These are phyloP conservation scores for Dentipellis sp. DNA, from an alignment of 768 basidiomycete species.

Conservation along the genomic window DNA sequence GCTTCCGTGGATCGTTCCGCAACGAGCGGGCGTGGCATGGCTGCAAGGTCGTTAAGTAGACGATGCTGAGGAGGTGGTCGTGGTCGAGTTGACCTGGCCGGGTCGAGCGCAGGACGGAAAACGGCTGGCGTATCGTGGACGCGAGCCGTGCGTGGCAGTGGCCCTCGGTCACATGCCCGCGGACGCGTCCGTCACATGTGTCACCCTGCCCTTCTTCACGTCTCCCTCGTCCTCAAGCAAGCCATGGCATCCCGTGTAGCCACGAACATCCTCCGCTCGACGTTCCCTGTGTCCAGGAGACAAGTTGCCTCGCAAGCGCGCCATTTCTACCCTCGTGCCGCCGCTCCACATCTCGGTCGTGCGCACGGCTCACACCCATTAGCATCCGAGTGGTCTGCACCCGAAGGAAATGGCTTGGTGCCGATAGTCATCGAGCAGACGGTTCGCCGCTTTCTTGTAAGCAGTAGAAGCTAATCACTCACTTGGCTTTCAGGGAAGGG, in stretches of 20 bases:
- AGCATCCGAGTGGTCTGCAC: slow-evolving; percentile 26
- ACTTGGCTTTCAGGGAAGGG: slow-evolving; percentile 48
- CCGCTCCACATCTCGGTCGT: background rate
- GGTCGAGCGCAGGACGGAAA: too few relatives aligned
- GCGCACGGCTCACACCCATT: slow-evolving; percentile 36
- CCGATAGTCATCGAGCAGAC: slow-evolving; percentile 94
- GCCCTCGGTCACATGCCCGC: background rate
- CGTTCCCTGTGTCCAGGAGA: slow-evolving; percentile 9
- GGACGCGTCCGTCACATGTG: slow-evolving; percentile 11
- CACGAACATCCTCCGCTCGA: slow-evolving; percentile 21
- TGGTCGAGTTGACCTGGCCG: too few relatives aligned
- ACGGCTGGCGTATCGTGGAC: too few relatives aligned
- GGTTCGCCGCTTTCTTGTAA: slow-evolving; percentile 29
- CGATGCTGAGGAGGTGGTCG: too few relatives aligned
- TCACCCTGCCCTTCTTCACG: background rate
- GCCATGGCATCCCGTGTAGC: background rate
- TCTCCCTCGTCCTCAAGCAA: background rate
- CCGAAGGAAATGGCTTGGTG: slow-evolving; percentile 53
- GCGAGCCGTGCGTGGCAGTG: background rate
- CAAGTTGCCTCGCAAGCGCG: background rate
- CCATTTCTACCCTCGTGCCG: slow-evolving; percentile 2
- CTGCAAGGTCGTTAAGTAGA: background rate
- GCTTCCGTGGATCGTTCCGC: slow-evolving; percentile 59
- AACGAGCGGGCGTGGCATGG: background rate
- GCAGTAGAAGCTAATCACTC: slow-evolving; percentile 4